phyloP scores from a whole-genome alignment of 768 basidiomycete species.

The Leucocoprinus sp. region DNA sequence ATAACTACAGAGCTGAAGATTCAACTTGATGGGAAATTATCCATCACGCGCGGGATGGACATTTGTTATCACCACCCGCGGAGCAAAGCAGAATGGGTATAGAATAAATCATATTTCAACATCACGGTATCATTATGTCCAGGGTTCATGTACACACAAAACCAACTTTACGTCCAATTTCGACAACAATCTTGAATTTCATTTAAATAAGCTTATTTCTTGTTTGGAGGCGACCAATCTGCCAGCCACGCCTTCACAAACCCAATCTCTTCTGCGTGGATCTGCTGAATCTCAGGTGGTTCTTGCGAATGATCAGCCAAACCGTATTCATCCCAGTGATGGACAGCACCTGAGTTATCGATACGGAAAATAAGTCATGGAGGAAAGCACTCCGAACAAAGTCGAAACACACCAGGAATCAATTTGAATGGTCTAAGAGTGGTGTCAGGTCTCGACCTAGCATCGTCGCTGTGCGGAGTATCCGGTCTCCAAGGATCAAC shows the following conservation, averaged over 20 bases:
- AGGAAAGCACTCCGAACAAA: too few relatives aligned
- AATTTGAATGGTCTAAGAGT: conserved; percentile 74
- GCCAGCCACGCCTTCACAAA: conserved; percentile 75
- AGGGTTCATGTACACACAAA: too few relatives aligned
- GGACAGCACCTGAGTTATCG: conserved; percentile 47
- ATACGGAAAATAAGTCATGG: background rate
- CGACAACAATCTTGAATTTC: background rate
- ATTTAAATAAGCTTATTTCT: too few relatives aligned
- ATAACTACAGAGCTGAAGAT: too few relatives aligned
- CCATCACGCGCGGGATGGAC: too few relatives aligned
- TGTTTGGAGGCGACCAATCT: conserved; percentile 31
- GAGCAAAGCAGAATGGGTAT: too few relatives aligned
- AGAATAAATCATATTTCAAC: too few relatives aligned
- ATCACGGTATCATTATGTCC: too few relatives aligned
- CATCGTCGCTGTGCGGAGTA: conserved; percentile 75
- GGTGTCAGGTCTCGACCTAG: conserved; percentile 62
- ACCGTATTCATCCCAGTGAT: conserved; percentile 76
- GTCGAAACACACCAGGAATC: conserved; percentile 76
- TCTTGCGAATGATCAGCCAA: conserved; percentile 51
- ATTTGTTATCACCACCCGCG: too few relatives aligned
- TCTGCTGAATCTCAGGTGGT: conserved; percentile 68
- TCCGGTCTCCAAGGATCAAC: conserved; percentile 90
- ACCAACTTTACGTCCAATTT: too few relatives aligned
- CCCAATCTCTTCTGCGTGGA: conserved; percentile 71
- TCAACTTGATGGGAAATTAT: too few relatives aligned